These are phyloP conservation scores for Agaricus sinodeliciosus DNA, from an alignment of 768 basidiomycete genomes.

Conservation along the genomic window DNA sequence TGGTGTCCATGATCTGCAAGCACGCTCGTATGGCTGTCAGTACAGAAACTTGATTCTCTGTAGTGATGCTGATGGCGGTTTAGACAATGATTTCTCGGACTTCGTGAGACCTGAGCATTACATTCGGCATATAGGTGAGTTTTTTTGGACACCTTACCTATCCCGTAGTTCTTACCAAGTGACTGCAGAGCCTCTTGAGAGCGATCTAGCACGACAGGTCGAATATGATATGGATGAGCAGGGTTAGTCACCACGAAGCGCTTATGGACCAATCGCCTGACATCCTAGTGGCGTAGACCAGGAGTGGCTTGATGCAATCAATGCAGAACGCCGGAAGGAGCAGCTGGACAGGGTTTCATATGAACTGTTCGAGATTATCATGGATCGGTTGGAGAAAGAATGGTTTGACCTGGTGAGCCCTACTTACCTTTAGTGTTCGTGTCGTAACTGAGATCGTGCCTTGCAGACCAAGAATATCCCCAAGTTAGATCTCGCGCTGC, in stretches of 20 bases:
- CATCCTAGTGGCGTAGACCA: constrained; percentile 49
- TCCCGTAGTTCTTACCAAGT: not conserved
- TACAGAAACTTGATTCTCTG: constrained; percentile 9
- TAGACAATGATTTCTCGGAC: constrained; percentile 57
- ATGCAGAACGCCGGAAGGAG: constrained; percentile 74
- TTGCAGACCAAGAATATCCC: constrained; percentile 89
- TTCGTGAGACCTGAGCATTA: constrained; percentile 80
- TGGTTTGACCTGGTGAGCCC: constrained; percentile 88
- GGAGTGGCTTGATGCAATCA: constrained; percentile 88
- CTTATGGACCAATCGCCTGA: not conserved
- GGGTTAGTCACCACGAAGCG: constrained; percentile 40
- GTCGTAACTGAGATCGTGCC: not conserved
- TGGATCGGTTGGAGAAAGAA: constrained; percentile 98
- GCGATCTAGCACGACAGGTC: constrained; percentile 86
- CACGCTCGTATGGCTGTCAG: constrained; percentile 71
- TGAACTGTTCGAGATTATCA: constrained; percentile 91
- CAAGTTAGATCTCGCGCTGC: constrained; percentile 79
- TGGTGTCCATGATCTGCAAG: constrained; percentile 58
- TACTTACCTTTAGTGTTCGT: not conserved
- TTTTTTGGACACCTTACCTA: not conserved
- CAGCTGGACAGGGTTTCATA: constrained; percentile 65
- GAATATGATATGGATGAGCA: constrained; percentile 99
- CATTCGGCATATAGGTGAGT: constrained; percentile 82
- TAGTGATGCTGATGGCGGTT: not conserved
- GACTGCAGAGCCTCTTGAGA: constrained; percentile 77